Evolutionary conservation across 108 stramenopile species (phyloP).

Genomic region (Cyclotella atomus): DNA sequence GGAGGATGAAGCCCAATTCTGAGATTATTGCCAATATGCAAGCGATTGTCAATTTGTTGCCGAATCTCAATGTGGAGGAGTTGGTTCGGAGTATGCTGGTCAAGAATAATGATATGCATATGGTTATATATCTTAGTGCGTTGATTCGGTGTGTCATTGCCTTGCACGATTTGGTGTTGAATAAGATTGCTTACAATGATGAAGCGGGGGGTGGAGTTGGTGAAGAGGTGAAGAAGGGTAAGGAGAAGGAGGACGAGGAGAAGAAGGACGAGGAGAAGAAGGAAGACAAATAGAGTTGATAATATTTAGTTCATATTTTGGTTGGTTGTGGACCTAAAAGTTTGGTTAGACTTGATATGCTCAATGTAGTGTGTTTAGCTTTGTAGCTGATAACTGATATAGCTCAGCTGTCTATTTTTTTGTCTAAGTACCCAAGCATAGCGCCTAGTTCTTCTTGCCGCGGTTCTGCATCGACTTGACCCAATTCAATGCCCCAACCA

Average conservation of each 20-base stretch:
- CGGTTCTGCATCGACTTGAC: slow-evolving; percentile 36
- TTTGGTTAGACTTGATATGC: too few relatives aligned
- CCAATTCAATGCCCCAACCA: slow-evolving; percentile 41
- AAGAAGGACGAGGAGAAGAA: slow-evolving; percentile 27
- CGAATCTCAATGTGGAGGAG: slow-evolving; percentile 96
- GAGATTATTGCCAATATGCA: slow-evolving; percentile 95
- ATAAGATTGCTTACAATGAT: slow-evolving; percentile 90
- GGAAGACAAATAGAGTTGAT: too few relatives aligned
- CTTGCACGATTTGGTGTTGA: slow-evolving; percentile 95
- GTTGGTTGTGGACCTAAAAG: too few relatives aligned
- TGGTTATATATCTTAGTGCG: slow-evolving; percentile 88
- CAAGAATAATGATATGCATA: slow-evolving; percentile 99
- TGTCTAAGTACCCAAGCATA: not conserved
- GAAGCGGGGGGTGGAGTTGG: slow-evolving; percentile 44
- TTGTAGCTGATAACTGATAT: too few relatives aligned
- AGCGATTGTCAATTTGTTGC: slow-evolving; percentile 95
- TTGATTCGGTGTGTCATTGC: slow-evolving; percentile 96
- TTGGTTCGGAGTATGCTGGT: slow-evolving; percentile 90
- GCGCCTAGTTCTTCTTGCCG: not conserved
- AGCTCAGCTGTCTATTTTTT: too few relatives aligned
- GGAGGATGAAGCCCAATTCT: slow-evolving; percentile 71
- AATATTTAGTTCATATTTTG: too few relatives aligned
- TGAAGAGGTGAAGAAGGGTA: slow-evolving; percentile 47
- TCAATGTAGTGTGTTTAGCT: not conserved
- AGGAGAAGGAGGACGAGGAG: slow-evolving; percentile 44